A percentile compares a stretch with the other conserved stretches of the same genome.
These are phyloP conservation scores for Calonectria crousiana DNA, from an alignment of 2,329 filamentous ascomycete genomes.

Conservation along the genomic window DNA sequence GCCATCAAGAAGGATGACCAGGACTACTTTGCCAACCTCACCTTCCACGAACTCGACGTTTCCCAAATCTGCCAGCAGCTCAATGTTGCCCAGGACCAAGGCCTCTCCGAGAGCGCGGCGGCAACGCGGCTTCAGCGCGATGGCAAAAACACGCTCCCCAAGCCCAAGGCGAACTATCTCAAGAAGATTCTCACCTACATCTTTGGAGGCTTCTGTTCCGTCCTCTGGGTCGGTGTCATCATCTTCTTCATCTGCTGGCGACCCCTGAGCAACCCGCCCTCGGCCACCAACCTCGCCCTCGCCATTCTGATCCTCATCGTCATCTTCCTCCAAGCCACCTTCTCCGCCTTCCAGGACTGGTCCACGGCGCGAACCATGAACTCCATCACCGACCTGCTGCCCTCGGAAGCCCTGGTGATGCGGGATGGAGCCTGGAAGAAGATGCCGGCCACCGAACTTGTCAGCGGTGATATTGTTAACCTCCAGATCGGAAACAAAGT, in stretches of 20 bases:
- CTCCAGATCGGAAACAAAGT: slow-evolving; percentile 62
- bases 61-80: slow-evolving; percentile 55
- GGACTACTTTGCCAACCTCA: slow-evolving; percentile 58
- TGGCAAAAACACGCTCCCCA: slow-evolving; percentile 56
- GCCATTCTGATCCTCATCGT: slow-evolving; percentile 61
- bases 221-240: slow-evolving; percentile 60
- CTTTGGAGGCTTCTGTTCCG: slow-evolving; percentile 62
- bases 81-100: slow-evolving; percentile 49
- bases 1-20: slow-evolving; percentile 50
- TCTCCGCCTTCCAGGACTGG: slow-evolving; percentile 62
- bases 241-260: slow-evolving; percentile 63
- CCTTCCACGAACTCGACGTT: slow-evolving; percentile 51
- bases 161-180: slow-evolving; percentile 56
- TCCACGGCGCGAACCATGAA: slow-evolving; percentile 61
- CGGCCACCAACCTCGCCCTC: slow-evolving; percentile 57
- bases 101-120: slow-evolving; percentile 51
- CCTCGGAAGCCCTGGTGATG: slow-evolving; percentile 56
- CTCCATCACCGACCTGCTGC: slow-evolving; percentile 59
- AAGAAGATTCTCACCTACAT: slow-evolving; percentile 56
- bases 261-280: slow-evolving; percentile 59
- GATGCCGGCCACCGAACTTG: slow-evolving; percentile 57
- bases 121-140: slow-evolving; percentile 52
- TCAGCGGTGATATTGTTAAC: slow-evolving; percentile 60
- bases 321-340: slow-evolving; percentile 59
- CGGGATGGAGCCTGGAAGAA: slow-evolving; percentile 57